Conservation (phyloP, 23 red algal species). For the Gracilariopsis chorda region DNA sequence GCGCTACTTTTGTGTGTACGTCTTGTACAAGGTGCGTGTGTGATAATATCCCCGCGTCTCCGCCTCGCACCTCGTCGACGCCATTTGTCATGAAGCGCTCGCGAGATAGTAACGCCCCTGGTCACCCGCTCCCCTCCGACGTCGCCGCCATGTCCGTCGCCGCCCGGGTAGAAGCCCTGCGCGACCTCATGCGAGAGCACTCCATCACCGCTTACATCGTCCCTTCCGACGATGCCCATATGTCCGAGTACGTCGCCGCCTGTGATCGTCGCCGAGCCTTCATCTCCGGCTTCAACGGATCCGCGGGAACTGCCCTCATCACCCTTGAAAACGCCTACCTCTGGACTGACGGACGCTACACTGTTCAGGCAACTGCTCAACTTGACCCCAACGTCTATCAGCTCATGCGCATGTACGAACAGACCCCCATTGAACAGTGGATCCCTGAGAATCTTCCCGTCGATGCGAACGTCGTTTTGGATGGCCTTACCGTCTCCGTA, state of each 20-base stretch:
- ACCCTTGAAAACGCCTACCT: constrained; percentile 58
- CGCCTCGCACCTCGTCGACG: background rate
- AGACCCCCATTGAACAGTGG: constrained; percentile 44
- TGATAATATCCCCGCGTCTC: background rate
- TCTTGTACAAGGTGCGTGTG: too few species aligned
- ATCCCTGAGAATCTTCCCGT: constrained; percentile 24
- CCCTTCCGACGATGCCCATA: constrained; percentile 83
- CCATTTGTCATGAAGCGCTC: constrained; percentile 21
- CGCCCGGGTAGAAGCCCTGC: constrained; percentile 37
- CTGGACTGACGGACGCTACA: constrained; percentile 97
- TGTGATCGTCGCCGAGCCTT: constrained; percentile 80
- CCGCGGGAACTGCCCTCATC: constrained; percentile 86
- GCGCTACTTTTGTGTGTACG: too few species aligned
- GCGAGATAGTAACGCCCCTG: background rate
- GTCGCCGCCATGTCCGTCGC: constrained; percentile 55
- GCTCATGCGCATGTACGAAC: constrained; percentile 75
- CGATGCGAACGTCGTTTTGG: constrained; percentile 42
- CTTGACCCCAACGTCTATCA: constrained; percentile 68
- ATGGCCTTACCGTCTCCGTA: constrained; percentile 47
- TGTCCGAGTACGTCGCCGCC: constrained; percentile 79
- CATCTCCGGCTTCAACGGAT: constrained; percentile 87
- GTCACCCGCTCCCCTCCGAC: constrained; percentile 1
- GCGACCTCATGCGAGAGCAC: constrained; percentile 15
- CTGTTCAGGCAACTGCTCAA: constrained; percentile 86
- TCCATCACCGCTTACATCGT: constrained; percentile 73